Evolutionary conservation across 495 filamentous ascomycete species (phyloP).

Genomic region (Penicillium ucsense): DNA sequence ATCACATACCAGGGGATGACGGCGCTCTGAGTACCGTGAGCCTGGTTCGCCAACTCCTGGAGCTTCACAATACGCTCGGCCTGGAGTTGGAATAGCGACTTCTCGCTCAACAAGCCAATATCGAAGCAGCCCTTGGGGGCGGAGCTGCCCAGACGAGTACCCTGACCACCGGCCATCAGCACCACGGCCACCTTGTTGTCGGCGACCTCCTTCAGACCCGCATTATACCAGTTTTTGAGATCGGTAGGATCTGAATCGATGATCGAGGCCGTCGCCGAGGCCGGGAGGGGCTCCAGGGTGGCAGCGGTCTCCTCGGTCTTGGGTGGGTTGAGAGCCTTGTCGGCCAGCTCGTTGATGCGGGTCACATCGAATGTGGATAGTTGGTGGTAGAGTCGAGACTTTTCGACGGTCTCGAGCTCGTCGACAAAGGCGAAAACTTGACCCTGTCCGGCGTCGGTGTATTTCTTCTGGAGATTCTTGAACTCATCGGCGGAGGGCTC

Average conservation of each 20-base stretch:
- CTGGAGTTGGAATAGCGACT: constrained; percentile 95
- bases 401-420: constrained; percentile 58
- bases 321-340: constrained; percentile 72
- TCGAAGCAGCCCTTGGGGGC: constrained; percentile 95
- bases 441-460: constrained; percentile 67
- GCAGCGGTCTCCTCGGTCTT: constrained; percentile 38
- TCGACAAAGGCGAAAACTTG: constrained; percentile 93
- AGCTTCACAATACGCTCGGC: constrained; percentile 84
- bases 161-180: constrained; percentile 94
- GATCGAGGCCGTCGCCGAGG: constrained; percentile 80
- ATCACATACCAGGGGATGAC: constrained; percentile 98
- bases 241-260: constrained; percentile 77
- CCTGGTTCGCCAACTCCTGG: constrained; percentile 71
- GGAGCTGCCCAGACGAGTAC: constrained; percentile 87
- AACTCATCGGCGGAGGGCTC: constrained; percentile 67
- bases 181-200: constrained; percentile 90
- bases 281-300: constrained; percentile 79
- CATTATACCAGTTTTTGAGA: constrained; percentile 73
- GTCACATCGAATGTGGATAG: constrained; percentile 68
- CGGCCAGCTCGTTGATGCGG: constrained; percentile 73
- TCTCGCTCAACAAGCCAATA: constrained; percentile 83
- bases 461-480: constrained; percentile 65
- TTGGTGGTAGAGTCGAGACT: constrained; percentile 72
- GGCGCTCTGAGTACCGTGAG: constrained; percentile 52
- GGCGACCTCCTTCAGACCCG: constrained; percentile 76